Evolutionary conservation across 305 asterid species (phyloP), one percentile per base, ranked within the genome.

Genomic region (Solanum hybrid): DNA sequence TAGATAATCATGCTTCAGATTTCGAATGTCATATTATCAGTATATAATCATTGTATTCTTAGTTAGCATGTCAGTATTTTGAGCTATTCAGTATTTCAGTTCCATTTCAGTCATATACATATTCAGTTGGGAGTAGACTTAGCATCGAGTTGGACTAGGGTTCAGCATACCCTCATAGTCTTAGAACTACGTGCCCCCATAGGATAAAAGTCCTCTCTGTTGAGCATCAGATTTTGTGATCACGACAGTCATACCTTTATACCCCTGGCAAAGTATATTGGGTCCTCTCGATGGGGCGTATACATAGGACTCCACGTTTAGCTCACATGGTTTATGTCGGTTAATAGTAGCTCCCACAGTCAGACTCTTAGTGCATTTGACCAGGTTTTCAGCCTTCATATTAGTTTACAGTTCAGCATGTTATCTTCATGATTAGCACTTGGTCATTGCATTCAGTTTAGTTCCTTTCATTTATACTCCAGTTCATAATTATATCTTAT

Each of bases 141-240:
- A 15, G 65, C 9, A 15, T 6, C n/a, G 3, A 51, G 8, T 51
- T 15, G 22, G 8, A 51, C 8, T 51, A 15, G 65, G 65, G 65
- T 51, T 51, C 22, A 51, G 8, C n/a, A 1, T 51, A 51, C 65
- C 65, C 65, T 51, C 0, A 17, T 51, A 51, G 65, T 51, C 3
- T 8, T 0, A 51, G 0, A 51, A 51, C 3, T 15, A 51, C 8
- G 1, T 14, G 0, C n/a, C 8, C 65, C 3, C 22, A 3, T 51
- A 51, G 3, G 65, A 51, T 51, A 51, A 5, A 15, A 15, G 22
- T 51, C n/a, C 1, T 6, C 8, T 51, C 0, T 51, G 8, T 51
- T 51, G 65, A 8, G 22, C 22, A 15, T 51, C 22, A 51, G 0
- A 51, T 51, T 51, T 51, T 2, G 22, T 51, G 9, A 51, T 51